Evolutionary conservation across 2,329 filamentous ascomycete species (phyloP).

Genomic region (Fusarium agapanthi): DNA sequence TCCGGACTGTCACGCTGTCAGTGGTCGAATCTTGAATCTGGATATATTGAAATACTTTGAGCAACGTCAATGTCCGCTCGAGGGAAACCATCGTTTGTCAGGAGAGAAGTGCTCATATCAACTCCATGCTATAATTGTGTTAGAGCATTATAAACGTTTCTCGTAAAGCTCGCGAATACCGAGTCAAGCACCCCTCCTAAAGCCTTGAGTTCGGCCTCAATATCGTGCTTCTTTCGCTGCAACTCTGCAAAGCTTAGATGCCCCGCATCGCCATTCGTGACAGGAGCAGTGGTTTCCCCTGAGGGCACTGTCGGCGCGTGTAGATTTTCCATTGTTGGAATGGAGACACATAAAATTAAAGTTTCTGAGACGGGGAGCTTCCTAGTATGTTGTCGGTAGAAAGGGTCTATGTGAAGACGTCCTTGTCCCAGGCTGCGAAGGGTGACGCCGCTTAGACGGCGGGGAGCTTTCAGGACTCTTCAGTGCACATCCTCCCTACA

Average conservation of each 20-base stretch:
- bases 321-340: slow-evolving; percentile 60
- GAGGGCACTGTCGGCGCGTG: slow-evolving; percentile 72
- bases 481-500: slow-evolving; percentile 7
- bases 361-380: background rate
- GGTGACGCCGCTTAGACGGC: slow-evolving; percentile 31
- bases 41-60: slow-evolving; percentile 71
- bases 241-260: slow-evolving; percentile 80
- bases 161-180: slow-evolving; percentile 59
- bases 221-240: slow-evolving; percentile 81
- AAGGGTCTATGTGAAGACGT: slow-evolving; percentile 9
- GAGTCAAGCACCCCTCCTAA: slow-evolving; percentile 88
- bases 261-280: slow-evolving; percentile 67
- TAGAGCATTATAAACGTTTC: slow-evolving; percentile 16
- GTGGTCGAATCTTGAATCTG: background rate
- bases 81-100: slow-evolving; percentile 91
- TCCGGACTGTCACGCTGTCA: slow-evolving; percentile 73
- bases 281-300: slow-evolving; percentile 73
- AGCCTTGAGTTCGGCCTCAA: slow-evolving; percentile 88
- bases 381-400: background rate
- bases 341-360: slow-evolving; percentile 16
- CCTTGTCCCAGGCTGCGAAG: slow-evolving; percentile 23
- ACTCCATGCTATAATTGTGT: slow-evolving; percentile 77
- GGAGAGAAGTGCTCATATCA: slow-evolving; percentile 87
- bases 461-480: slow-evolving; percentile 9
- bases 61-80: slow-evolving; percentile 93